phyloP scores from a whole-genome alignment of 192 early-diverging fungal species.

The Lunasporangiospora selenospora region DNA sequence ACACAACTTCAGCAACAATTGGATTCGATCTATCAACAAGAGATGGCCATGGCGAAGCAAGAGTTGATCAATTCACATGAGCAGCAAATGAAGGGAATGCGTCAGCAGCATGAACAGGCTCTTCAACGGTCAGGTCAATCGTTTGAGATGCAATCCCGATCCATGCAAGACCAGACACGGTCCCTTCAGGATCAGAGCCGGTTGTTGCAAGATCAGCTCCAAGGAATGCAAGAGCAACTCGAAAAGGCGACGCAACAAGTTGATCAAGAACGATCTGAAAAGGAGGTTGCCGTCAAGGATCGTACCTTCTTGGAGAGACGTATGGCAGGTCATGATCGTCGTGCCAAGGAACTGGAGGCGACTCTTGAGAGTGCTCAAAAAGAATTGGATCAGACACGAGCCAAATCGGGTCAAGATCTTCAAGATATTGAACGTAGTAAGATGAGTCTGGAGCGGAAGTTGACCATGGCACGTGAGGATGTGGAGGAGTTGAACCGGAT shows the following conservation, averaged over 20 bases:
- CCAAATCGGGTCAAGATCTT: slow-evolving; percentile 37
- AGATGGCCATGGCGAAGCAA: slow-evolving; percentile 24
- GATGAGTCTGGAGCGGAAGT: slow-evolving; percentile 39
- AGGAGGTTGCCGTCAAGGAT: slow-evolving; percentile 38
- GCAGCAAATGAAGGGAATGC: slow-evolving; percentile 15
- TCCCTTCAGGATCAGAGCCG: slow-evolving; percentile 1
- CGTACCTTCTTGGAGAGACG: slow-evolving; percentile 34
- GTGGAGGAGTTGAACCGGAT: slow-evolving; percentile 45
- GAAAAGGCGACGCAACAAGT: slow-evolving; percentile 26
- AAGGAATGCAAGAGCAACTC: slow-evolving; percentile 22
- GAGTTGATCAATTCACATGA: slow-evolving; percentile 16
- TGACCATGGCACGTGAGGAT: slow-evolving; percentile 41
- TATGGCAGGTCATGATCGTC: slow-evolving; percentile 40
- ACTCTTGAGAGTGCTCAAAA: slow-evolving; percentile 22
- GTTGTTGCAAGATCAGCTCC: background rate
- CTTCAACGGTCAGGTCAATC: background rate
- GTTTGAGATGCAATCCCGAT: background rate
- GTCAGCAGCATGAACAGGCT: slow-evolving; percentile 15
- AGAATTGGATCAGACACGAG: slow-evolving; percentile 23
- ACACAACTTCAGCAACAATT: slow-evolving; percentile 29
- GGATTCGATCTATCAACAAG: slow-evolving; percentile 40
- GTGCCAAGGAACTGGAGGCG: slow-evolving; percentile 35
- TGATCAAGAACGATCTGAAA: slow-evolving; percentile 31
- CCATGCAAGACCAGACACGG: background rate
- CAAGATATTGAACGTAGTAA: slow-evolving; percentile 37